Conservation (phyloP, 2,329 filamentous ascomycete species). For the Fusarium decemcellulare region DNA sequence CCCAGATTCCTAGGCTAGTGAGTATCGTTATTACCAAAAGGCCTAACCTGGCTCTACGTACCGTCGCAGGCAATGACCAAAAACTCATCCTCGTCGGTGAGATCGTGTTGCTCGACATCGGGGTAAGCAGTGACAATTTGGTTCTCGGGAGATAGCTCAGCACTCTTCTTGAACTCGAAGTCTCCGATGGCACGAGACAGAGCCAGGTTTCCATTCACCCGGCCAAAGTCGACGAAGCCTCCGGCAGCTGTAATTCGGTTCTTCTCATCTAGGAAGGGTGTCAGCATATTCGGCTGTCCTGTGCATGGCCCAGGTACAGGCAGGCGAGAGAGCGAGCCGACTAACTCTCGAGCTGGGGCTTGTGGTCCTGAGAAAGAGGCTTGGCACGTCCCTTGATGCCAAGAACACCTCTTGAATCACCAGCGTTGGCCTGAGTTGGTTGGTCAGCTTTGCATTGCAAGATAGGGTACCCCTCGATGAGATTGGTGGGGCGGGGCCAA, state of each 20-base stretch:
- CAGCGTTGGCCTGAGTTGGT: slow-evolving; percentile 85
- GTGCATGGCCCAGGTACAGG: slow-evolving; percentile 27
- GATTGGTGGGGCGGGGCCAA: slow-evolving; percentile 26
- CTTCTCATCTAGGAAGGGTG: slow-evolving; percentile 80
- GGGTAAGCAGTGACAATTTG: slow-evolving; percentile 98
- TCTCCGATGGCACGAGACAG: slow-evolving; percentile 97
- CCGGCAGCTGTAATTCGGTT: slow-evolving; percentile 95
- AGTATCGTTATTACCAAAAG: slow-evolving; percentile 37
- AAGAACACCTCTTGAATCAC: slow-evolving; percentile 94
- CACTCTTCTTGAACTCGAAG: slow-evolving; percentile 99
- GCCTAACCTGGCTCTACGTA: slow-evolving; percentile 60
- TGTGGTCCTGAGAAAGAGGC: slow-evolving; percentile 98
- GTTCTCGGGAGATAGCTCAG: slow-evolving; percentile 95
- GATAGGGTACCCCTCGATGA: slow-evolving; percentile 27
- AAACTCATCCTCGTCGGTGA: slow-evolving; percentile 96
- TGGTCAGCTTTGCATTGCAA: slow-evolving; percentile 34
- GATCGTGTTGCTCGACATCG: slow-evolving; percentile 91
- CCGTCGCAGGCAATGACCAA: slow-evolving; percentile 93
- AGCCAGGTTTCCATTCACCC: slow-evolving; percentile 97
- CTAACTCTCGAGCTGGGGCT: slow-evolving; percentile 96
- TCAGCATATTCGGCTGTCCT: slow-evolving; percentile 30
- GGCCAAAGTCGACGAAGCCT: slow-evolving; percentile 98
- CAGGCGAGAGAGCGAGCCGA: slow-evolving; percentile 30
- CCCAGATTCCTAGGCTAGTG: slow-evolving; percentile 87
- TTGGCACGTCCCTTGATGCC: slow-evolving; percentile 98